phyloP scores from a whole-genome alignment of 2,329 filamentous ascomycete species.

The Tolypocladium album region DNA sequence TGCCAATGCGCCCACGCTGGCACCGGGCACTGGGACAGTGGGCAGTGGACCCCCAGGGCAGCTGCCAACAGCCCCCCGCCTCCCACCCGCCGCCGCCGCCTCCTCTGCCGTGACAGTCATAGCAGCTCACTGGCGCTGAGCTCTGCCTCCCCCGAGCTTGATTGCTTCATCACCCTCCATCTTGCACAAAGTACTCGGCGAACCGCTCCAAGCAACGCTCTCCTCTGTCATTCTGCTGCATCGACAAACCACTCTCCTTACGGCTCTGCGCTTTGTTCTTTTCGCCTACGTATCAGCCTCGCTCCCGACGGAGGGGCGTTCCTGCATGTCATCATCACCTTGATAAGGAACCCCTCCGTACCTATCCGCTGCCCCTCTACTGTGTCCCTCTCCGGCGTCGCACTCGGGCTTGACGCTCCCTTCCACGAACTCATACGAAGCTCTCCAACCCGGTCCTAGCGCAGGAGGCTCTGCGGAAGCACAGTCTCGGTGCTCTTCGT shows the following conservation, averaged over 20 bases:
- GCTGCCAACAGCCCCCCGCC: background rate
- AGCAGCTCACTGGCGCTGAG: background rate
- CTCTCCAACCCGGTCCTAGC: background rate
- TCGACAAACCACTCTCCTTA: background rate
- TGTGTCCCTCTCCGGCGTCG: background rate
- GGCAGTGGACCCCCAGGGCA: background rate
- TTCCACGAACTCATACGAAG: slow-evolving; percentile 6
- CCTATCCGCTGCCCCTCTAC: background rate
- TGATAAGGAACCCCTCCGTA: slow-evolving; percentile 4
- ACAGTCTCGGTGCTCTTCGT: background rate
- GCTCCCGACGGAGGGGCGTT: background rate
- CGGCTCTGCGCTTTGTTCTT: background rate
- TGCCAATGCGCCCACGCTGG: background rate
- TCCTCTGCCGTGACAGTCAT: background rate
- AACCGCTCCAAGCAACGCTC: background rate
- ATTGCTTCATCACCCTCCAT: background rate
- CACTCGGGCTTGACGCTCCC: slow-evolving; percentile 3
- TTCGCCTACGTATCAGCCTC: background rate
- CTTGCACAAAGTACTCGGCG: background rate
- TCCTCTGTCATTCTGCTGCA: background rate
- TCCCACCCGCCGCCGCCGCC: background rate
- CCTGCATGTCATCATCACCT: background rate
- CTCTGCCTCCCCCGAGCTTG: background rate
- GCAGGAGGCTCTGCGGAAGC: background rate
- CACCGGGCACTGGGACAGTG: background rate